Base-by-base conservation (phyloP, 2,329 filamentous ascomycete species). In the Colletotrichum sp. region DNA sequence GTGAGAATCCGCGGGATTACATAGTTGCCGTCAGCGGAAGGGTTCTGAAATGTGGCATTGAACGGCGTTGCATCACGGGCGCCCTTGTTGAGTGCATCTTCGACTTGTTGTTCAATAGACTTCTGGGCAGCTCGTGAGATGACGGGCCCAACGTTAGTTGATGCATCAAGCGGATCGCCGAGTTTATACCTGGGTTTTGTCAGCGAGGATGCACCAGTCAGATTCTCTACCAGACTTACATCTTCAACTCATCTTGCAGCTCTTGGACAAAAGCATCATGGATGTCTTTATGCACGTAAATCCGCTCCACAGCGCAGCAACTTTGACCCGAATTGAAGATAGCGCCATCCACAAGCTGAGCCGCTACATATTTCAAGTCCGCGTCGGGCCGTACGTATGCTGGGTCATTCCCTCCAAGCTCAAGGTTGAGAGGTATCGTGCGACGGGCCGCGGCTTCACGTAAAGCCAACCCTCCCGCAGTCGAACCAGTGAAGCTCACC, bases 1-100 rank as follows among this genome's bases (percentile, higher is more conserved):
- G 92, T 94, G 72, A 99, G 88, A 30, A 99, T 90, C 4, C 95
- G 96, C 24, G 96, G 96, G 81, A 92, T 93, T 8, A 72, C 39
- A 30, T 71, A 95, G 83, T 94, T 94, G 52, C 92, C 92, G 75
- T 90, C 89, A 12, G 87, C 75, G 8, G 91, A 91, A 68, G 90
- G 89, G 52, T 87, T 89, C 76, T 88, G 84, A 83, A 94, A 94
- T 3, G 89, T 89, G 24, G 85, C 85, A 12, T 9, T 87, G 93
- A 0, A 6, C 13, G 52, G 93, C 2, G 93, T 95, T 36, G 88
- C 88, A 82, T 94, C 89, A 78, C 89, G 90, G 10, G 93, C 93
- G n/a, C 93, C 93, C 79, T 92, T 91, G 48, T 88, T 85, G 34
- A 94, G 76, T 16, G 93, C 93, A 79, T 94, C 92, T 76, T 90